These are phyloP conservation scores for Cryptococcus sp. DNA, from an alignment of 1,284 basidiomycete species.

Conservation along the genomic window DNA sequence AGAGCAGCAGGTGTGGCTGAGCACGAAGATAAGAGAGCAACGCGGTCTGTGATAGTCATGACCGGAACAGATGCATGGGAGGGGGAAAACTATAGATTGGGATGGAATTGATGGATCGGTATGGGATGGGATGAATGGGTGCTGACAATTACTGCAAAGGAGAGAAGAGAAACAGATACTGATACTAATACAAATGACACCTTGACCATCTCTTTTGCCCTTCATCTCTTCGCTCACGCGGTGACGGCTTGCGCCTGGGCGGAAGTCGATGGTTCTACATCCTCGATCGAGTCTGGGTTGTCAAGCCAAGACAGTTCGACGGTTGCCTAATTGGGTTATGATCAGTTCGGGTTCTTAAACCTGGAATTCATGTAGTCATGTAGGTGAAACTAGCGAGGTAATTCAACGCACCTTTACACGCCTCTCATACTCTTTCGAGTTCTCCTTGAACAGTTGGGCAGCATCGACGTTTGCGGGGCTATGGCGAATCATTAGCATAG, in stretches of 20 bases:
- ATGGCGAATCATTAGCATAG: constrained; percentile 4
- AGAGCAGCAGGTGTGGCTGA: too few species aligned
- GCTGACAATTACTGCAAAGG: too few species aligned
- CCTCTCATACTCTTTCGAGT: constrained; percentile 97
- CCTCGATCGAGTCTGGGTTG: constrained; percentile 29
- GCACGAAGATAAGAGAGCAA: too few species aligned
- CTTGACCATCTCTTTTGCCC: background rate
- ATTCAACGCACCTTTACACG: constrained; percentile 68
- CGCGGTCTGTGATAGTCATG: too few species aligned
- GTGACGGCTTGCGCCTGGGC: constrained; percentile 8
- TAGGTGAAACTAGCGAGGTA: background rate
- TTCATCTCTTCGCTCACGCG: background rate
- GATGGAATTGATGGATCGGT: too few species aligned
- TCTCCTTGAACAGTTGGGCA: constrained; percentile 91
- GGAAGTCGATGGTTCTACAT: constrained; percentile 4
- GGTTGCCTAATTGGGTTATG: constrained; percentile 54
- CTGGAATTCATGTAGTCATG: too few species aligned
- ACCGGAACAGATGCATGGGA: too few species aligned
- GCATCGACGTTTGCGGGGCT: constrained; percentile 98
- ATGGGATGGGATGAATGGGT: too few species aligned
- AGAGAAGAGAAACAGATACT: too few species aligned
- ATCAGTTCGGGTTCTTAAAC: background rate
- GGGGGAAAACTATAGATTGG: too few species aligned
- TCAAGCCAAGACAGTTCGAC: constrained; percentile 91
- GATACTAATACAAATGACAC: too few species aligned